These are phyloP conservation scores for Athelia sp. DNA, from an alignment of 1,284 basidiomycete species.

Conservation along the genomic window DNA sequence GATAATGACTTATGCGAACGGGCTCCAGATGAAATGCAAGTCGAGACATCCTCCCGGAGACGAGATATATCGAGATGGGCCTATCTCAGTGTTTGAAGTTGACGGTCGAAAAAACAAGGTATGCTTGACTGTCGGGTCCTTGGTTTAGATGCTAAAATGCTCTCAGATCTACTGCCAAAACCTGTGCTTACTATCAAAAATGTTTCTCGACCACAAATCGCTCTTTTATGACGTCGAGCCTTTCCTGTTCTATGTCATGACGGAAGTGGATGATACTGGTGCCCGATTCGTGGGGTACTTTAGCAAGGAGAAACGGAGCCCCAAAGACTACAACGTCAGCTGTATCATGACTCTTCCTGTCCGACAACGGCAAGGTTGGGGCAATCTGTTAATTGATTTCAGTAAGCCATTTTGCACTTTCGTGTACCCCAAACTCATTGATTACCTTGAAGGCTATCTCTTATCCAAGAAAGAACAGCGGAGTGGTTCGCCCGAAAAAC, in stretches of 20 bases:
- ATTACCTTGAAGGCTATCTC: conserved; percentile 80
- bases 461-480: conserved; percentile 92
- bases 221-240: conserved; percentile 99
- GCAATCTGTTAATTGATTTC: conserved; percentile 92
- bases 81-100: conserved; percentile 93
- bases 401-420: conserved; percentile 56
- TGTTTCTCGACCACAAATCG: conserved; percentile 99
- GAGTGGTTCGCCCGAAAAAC: conserved; percentile 88
- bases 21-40: conserved; percentile 86
- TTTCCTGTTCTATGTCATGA: conserved; percentile 98
- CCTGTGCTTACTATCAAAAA: conserved; percentile 96
- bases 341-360: conserved; percentile 99
- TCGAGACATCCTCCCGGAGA: conserved; percentile 94
- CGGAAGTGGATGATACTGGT: conserved; percentile 85
- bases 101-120: conserved; percentile 98
- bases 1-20: not conserved
- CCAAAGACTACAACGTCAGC: conserved; percentile 95
- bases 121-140: conserved; percentile 7
- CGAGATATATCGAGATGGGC: conserved; percentile 93
- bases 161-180: conserved; percentile 96
- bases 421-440: not conserved
- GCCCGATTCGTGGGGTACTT: conserved; percentile 98
- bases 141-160: conserved; percentile 5
- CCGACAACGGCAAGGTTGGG: conserved; percentile 92
- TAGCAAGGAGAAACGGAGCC: conserved; percentile 96